A percentile compares a stretch with the other conserved stretches of the same genome.
Conservation (phyloP, 495 filamentous ascomycete genomes). For the Talaromyces stipitatus region DNA sequence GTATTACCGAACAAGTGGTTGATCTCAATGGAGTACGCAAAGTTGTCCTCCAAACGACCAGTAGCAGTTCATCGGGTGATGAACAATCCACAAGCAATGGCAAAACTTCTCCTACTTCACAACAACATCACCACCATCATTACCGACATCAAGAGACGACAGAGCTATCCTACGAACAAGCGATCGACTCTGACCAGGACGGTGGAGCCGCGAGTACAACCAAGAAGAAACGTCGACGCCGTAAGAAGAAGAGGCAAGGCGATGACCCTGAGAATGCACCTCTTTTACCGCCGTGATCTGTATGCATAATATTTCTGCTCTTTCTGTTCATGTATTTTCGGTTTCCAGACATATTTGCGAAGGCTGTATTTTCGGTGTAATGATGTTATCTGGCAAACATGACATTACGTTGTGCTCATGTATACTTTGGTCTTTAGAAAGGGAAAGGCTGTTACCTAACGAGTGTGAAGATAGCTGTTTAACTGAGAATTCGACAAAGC, state of each 20-base stretch:
- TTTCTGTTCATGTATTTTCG: background rate
- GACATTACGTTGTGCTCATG: background rate
- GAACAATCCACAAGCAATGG: conserved; percentile 11
- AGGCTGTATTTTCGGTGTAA: background rate
- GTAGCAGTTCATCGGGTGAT: conserved; percentile 38
- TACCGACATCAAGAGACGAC: background rate
- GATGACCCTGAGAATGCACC: background rate
- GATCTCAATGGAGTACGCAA: conserved; percentile 79
- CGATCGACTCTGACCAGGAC: background rate
- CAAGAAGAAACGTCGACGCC: conserved; percentile 7
- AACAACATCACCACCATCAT: background rate
- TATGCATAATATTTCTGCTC: background rate
- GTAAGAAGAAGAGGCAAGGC: conserved; percentile 1
- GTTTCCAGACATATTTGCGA: background rate
- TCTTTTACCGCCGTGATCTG: background rate
- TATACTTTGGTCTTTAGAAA: background rate
- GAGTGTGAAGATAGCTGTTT: background rate
- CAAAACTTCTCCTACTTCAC: background rate
- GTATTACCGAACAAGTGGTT: conserved; percentile 81
- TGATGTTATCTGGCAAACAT: background rate
- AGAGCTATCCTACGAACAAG: background rate
- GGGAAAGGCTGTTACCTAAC: background rate
- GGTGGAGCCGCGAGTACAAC: background rate
- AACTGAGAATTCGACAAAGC: background rate
- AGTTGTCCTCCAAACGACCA: conserved; percentile 70